These are phyloP conservation scores for Podosphaera xanthii DNA, from an alignment of 2,329 filamentous ascomycete genomes.

Conservation along the genomic window DNA sequence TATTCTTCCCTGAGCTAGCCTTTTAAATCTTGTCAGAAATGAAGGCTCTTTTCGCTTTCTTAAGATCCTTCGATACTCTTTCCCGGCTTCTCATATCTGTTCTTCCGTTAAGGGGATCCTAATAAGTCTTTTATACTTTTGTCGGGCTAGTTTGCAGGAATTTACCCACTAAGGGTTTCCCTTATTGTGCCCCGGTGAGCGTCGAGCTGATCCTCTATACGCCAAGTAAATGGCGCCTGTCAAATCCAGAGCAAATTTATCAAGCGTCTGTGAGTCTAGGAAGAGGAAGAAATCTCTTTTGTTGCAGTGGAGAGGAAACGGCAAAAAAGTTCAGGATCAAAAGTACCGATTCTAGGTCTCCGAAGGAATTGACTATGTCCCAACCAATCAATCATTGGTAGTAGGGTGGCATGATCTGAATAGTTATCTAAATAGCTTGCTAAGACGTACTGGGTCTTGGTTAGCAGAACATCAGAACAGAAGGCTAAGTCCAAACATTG, in stretches of 20 bases:
- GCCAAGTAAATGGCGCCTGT: background rate
- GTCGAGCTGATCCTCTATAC: background rate
- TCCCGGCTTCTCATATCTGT: background rate
- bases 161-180: background rate
- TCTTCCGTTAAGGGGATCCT: background rate
- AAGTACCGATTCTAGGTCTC: background rate
- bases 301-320: background rate
- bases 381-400: background rate
- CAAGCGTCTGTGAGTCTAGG: background rate
- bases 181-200: background rate
- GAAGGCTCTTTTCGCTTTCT: background rate
- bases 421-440: background rate
- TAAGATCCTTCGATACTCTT: background rate
- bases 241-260: background rate
- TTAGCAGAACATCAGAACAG: background rate
- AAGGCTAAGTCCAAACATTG: background rate
- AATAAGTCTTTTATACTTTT: background rate
- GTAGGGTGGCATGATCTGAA: background rate
- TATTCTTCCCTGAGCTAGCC: background rate
- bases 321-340: background rate
- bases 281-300: background rate
- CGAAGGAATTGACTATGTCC: background rate
- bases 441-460: background rate
- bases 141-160: background rate
- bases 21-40: background rate